Evolutionary conservation across 495 filamentous ascomycete genomes (phyloP).

Genomic region (Podospora australis): DNA sequence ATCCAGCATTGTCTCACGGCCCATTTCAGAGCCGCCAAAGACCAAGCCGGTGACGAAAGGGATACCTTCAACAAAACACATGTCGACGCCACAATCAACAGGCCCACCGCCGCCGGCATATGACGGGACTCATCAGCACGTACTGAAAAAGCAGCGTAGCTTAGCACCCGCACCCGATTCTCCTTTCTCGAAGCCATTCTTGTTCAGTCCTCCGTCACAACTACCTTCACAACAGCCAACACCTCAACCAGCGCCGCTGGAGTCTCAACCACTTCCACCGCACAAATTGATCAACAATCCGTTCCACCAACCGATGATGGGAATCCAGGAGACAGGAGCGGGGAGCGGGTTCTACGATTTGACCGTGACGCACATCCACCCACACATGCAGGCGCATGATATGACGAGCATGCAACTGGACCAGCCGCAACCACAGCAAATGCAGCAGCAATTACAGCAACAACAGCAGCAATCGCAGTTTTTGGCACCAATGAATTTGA

Average conservation of each 20-base stretch:
- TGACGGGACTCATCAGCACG: background rate
- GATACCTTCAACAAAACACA: conserved; percentile 16
- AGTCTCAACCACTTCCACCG: background rate
- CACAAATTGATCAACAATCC: conserved; percentile 2
- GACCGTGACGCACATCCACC: conserved; percentile 10
- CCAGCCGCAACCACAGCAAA: conserved; percentile 5
- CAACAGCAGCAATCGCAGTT: conserved; percentile 31
- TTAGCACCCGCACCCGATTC: conserved; percentile 5
- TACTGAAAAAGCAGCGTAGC: conserved; percentile 16
- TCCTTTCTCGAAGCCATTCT: background rate
- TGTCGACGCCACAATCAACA: conserved; percentile 17
- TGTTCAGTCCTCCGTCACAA: background rate
- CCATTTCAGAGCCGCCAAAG: conserved; percentile 22
- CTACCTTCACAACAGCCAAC: conserved; percentile 2
- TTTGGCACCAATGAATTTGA: conserved; percentile 16
- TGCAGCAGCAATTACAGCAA: conserved; percentile 3
- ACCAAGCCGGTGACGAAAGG: conserved; percentile 3
- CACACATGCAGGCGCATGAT: conserved; percentile 12
- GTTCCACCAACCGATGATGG: conserved; percentile 5
- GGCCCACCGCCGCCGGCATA: background rate
- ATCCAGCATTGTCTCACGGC: conserved; percentile 8
- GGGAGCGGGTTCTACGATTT: conserved; percentile 9
- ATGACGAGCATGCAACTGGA: conserved; percentile 4
- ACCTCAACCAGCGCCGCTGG: conserved; percentile 1
- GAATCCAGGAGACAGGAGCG: background rate